Evolutionary conservation across 2,329 filamentous ascomycete species (phyloP), one percentile per base, ranked within the genome.

Genomic region (Amphichorda felina): DNA sequence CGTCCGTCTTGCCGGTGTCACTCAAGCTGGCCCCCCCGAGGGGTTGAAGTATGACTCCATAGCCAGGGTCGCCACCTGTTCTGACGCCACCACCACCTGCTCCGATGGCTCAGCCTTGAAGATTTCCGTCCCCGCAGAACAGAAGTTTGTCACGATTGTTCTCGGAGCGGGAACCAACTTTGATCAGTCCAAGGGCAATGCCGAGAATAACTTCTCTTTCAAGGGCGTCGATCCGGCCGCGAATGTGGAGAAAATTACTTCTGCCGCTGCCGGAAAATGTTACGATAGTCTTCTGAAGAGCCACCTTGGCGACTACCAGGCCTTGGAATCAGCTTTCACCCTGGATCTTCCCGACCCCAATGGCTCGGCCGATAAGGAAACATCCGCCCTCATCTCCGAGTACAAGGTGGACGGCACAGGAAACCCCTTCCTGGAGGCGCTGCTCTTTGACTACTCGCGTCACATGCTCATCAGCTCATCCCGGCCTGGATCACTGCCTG

Each of bases 381-480:
- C 61, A 0, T 42, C 49, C 8, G 79, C 27, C 10, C 38, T 63
- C 2, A 47, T 64, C 19, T 35, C 46, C 4, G 43, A 43, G 13
- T 59, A 61, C 25, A 44, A 50, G 25, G 43, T 45, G 10, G 46
- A 49, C 4, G 43, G 44, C 1, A 24, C 21, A 10, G 60, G 64
- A 2, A 64, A 75, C 36, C 68, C 70, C 0, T 73, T 61, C 26
- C 49, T 77, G 2, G 68, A 74, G 34, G 57, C 54, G 3, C 51
- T 74, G 1, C 56, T 72, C 4, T 73, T 74, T 41, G 64, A 70
- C 41, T 71, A 66, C 33, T 62, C 61, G 4, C 61, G 67, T 6
- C 64, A 75, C 36, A 55, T 76, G 1, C 59, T 76, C 37, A 70
- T 77, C 33, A 63, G 64, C 0, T 70, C 68, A 0, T 72, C 67